These are phyloP conservation scores for Penicillium concentricum DNA, from an alignment of 2,329 filamentous ascomycete species.

Conservation along the genomic window DNA sequence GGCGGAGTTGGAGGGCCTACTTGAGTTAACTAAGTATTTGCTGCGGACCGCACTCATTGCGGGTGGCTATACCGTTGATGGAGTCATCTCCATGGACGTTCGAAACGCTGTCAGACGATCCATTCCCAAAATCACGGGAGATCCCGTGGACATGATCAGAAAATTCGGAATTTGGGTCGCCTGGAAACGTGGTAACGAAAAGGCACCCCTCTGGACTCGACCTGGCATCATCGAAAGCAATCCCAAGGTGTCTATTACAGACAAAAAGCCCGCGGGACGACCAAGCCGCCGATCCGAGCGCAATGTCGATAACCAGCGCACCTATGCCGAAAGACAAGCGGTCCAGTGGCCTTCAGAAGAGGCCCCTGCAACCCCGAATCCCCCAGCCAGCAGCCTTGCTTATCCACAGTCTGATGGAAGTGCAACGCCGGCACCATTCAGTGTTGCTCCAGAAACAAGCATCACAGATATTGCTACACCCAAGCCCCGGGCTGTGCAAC, in stretches of 20 bases:
- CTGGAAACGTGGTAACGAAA: slow-evolving; percentile 66
- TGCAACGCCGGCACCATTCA: slow-evolving; percentile 22
- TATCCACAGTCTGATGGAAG: slow-evolving; percentile 24
- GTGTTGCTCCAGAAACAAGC: slow-evolving; percentile 15
- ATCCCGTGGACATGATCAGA: slow-evolving; percentile 60
- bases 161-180: slow-evolving; percentile 65
- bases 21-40: slow-evolving; percentile 60
- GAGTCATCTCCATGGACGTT: slow-evolving; percentile 58
- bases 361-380: slow-evolving; percentile 15
- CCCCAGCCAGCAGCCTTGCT: slow-evolving; percentile 10
- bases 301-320: slow-evolving; percentile 46
- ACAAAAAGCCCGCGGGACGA: slow-evolving; percentile 57
- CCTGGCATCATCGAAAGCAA: slow-evolving; percentile 56
- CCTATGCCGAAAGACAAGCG: slow-evolving; percentile 40
- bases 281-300: slow-evolving; percentile 58
- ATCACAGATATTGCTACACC: slow-evolving; percentile 29
- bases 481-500: slow-evolving; percentile 49
- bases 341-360: slow-evolving; percentile 37
- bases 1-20: slow-evolving; percentile 60
- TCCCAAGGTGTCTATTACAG: slow-evolving; percentile 46
- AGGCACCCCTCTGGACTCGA: slow-evolving; percentile 61
- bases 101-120: slow-evolving; percentile 61
- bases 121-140: slow-evolving; percentile 62
- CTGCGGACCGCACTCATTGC: slow-evolving; percentile 63
- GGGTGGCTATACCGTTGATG: slow-evolving; percentile 58